These are phyloP conservation scores for Cystobasidium sp. DNA, from an alignment of 1,284 basidiomycete species.

Conservation along the genomic window DNA sequence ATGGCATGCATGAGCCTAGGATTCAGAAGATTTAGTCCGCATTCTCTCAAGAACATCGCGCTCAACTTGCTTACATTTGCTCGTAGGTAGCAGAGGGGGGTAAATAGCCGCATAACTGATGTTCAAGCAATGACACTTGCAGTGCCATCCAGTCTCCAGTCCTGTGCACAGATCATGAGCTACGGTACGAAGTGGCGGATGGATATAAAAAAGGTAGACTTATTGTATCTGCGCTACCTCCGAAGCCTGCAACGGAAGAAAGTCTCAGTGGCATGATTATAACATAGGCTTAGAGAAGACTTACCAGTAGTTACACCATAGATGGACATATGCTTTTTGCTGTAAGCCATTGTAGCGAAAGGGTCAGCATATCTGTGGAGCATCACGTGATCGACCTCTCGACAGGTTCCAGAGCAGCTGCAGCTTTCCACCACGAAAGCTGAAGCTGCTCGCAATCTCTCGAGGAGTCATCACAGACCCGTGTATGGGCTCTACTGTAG, in stretches of 20 bases:
- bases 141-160: slow-evolving; percentile 71
- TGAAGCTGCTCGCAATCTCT: background rate
- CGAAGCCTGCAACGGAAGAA: background rate
- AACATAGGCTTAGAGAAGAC: too few species aligned
- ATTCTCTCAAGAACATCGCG: background rate
- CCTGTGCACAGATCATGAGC: slow-evolving; percentile 53
- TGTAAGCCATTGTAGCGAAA: background rate
- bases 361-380: background rate
- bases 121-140: slow-evolving; percentile 71
- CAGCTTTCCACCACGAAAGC: background rate
- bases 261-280: background rate
- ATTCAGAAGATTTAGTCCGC: slow-evolving; percentile 49
- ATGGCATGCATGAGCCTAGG: slow-evolving; percentile 66
- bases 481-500: too few species aligned
- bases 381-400: background rate
- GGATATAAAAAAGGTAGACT: slow-evolving; percentile 9
- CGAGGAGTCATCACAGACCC: too few species aligned
- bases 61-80: slow-evolving; percentile 45
- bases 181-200: slow-evolving; percentile 65
- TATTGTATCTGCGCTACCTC: slow-evolving; percentile 42
- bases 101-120: slow-evolving; percentile 73
- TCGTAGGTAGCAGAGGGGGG: slow-evolving; percentile 59
- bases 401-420: too few species aligned
- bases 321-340: slow-evolving; percentile 54
- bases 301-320: slow-evolving; percentile 78